A percentile compares a stretch with the other conserved stretches of the same genome.
phyloP scores from a whole-genome alignment of 345 rosid species.

The Ceriops tagal region DNA sequence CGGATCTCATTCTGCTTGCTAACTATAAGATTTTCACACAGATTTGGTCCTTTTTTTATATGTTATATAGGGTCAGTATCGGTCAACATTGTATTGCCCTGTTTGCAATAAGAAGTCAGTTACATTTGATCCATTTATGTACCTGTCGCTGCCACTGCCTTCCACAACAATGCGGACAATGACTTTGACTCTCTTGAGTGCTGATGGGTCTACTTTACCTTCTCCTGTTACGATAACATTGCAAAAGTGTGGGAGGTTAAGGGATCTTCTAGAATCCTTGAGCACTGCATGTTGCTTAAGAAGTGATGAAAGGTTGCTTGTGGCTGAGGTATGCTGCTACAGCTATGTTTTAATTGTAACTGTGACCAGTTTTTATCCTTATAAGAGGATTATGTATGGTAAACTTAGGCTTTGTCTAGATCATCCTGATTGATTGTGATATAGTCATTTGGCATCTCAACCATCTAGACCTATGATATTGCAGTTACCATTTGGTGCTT shows the following conservation, averaged over 20 bases:
- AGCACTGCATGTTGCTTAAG: slow-evolving; percentile 23
- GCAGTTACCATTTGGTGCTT: too few relatives aligned
- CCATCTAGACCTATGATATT: too few relatives aligned
- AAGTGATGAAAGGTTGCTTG: slow-evolving; percentile 18
- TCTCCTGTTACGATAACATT: slow-evolving; percentile 22
- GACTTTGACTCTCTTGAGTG: slow-evolving; percentile 23
- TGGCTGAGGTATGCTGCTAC: slow-evolving; percentile 23
- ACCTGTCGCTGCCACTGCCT: slow-evolving; percentile 24
- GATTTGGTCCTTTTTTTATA: background rate
- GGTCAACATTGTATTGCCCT: slow-evolving; percentile 19
- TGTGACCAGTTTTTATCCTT: background rate
- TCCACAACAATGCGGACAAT: slow-evolving; percentile 24
- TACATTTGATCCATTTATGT: slow-evolving; percentile 31
- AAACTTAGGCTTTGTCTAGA: background rate
- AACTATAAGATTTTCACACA: background rate
- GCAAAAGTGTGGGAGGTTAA: slow-evolving; percentile 22
- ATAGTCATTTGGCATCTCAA: too few relatives aligned
- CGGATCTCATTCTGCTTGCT: background rate
- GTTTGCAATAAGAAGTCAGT: slow-evolving; percentile 21
- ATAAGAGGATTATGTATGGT: background rate
- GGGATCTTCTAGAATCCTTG: slow-evolving; percentile 26
- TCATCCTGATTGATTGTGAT: too few relatives aligned
- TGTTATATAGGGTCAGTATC: slow-evolving; percentile 22
- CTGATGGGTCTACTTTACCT: slow-evolving; percentile 18
- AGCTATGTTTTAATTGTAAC: background rate